Evolutionary conservation across 202 grass and related monocot genomes (phyloP).

Genomic region (Zizania palustris): DNA sequence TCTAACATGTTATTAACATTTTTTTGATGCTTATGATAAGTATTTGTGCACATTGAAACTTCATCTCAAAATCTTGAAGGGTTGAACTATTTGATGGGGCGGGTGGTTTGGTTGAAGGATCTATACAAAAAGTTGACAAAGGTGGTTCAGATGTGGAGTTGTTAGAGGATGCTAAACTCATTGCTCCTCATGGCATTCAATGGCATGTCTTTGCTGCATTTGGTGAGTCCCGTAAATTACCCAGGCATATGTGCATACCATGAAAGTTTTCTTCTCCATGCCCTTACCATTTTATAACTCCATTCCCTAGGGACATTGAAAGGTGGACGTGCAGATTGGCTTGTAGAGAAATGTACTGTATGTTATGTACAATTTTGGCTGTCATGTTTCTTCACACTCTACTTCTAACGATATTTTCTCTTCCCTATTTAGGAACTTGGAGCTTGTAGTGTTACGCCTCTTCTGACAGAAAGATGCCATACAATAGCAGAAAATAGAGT

Average conservation of each 20-base stretch:
- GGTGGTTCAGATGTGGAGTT: slow-evolving; percentile 68
- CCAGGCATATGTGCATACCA: background rate
- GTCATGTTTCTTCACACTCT: slow-evolving; percentile 23
- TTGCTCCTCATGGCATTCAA: slow-evolving; percentile 71
- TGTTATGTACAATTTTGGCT: slow-evolving; percentile 50
- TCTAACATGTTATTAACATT: background rate
- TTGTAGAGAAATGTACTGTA: slow-evolving; percentile 99
- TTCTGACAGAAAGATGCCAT: slow-evolving; percentile 77
- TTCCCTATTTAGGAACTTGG: slow-evolving; percentile 74
- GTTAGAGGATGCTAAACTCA: slow-evolving; percentile 57
- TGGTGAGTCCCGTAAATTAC: slow-evolving; percentile 56
- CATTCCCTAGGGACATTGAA: slow-evolving; percentile 76
- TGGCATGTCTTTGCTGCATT: slow-evolving; percentile 93
- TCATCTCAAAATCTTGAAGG: slow-evolving; percentile 45
- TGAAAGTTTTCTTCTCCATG: background rate
- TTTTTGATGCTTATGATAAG: background rate
- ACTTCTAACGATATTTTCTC: slow-evolving; percentile 11
- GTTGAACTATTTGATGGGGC: slow-evolving; percentile 83
- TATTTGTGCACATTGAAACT: slow-evolving; percentile 13
- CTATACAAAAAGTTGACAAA: slow-evolving; percentile 71
- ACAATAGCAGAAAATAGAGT: slow-evolving; percentile 85
- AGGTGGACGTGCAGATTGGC: slow-evolving; percentile 91
- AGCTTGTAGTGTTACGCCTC: slow-evolving; percentile 85
- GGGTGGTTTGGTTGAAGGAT: slow-evolving; percentile 78
- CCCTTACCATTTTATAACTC: slow-evolving; percentile 30